Percentiles rank a stretch among this genome's conserved stretches.
Conservation (phyloP, 1,284 basidiomycete species). For the Anthracocystis panici-leucophaei region DNA sequence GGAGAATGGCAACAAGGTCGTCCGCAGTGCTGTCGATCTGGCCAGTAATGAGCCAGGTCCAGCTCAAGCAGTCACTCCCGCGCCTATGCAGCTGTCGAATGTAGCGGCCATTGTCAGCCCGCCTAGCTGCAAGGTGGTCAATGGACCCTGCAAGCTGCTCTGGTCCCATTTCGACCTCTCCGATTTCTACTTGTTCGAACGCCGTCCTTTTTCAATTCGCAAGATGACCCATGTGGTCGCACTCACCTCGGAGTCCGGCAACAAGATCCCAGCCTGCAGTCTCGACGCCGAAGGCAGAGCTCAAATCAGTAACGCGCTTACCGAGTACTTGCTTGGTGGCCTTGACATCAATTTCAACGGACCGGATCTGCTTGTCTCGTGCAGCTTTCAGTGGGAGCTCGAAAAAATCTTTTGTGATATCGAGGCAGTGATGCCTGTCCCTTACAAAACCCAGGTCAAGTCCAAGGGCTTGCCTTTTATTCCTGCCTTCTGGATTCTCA, state of each 20-base stretch:
- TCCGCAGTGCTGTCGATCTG: too few species aligned
- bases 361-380: not conserved
- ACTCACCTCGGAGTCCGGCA: not conserved
- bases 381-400: not conserved
- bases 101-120: not conserved
- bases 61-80: too few species aligned
- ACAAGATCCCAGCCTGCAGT: not conserved
- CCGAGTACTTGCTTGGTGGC: not conserved
- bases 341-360: not conserved
- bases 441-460: not conserved
- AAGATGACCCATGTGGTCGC: constrained; percentile 6
- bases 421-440: not conserved
- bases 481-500: constrained; percentile 11
- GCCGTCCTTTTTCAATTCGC: not conserved
- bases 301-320: not conserved
- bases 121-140: not conserved
- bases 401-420: too few species aligned
- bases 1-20: too few species aligned
- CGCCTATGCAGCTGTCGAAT: not conserved
- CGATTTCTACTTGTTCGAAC: constrained; percentile 6
- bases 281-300: not conserved
- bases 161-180: not conserved
- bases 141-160: not conserved
- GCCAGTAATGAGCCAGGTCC: too few species aligned
- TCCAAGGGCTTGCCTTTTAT: constrained; percentile 9